phyloP scores from a whole-genome alignment of 1,284 basidiomycete genomes.

The Cryptococcus sp. region DNA sequence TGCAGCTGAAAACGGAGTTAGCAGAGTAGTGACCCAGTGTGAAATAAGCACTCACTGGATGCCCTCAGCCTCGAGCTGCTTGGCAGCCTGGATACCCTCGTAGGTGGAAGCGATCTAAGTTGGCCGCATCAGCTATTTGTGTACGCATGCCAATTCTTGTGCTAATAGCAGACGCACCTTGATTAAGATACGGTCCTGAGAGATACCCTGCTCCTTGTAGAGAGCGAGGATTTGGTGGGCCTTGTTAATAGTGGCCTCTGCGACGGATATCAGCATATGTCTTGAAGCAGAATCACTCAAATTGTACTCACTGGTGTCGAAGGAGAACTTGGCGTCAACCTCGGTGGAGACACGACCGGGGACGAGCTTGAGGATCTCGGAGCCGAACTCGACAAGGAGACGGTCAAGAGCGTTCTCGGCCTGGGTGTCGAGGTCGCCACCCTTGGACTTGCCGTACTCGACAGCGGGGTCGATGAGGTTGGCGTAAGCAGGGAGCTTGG shows the following conservation, averaged over 20 bases:
- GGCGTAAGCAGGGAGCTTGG: conserved; percentile 84
- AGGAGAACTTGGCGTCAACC: conserved; percentile 95
- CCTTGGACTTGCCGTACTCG: conserved; percentile 77
- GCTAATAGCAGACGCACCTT: conserved; percentile 56
- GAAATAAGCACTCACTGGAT: conserved; percentile 65
- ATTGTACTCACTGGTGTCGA: conserved; percentile 67
- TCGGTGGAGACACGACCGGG: conserved; percentile 99
- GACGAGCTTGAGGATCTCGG: conserved; percentile 91
- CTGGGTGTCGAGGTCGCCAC: conserved; percentile 69
- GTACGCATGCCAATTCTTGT: background rate
- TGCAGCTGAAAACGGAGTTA: conserved; percentile 62
- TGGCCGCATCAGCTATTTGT: no score
- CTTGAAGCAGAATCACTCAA: background rate
- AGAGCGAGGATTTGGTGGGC: conserved; percentile 91
- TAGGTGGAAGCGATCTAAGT: conserved; percentile 87
- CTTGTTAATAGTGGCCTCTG: conserved; percentile 56
- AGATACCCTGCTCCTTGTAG: conserved; percentile 87
- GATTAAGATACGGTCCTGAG: conserved; percentile 92
- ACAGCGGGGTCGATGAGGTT: conserved; percentile 82
- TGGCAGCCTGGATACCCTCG: conserved; percentile 99
- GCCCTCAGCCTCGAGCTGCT: conserved; percentile 87
- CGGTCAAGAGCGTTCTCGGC: conserved; percentile 80
- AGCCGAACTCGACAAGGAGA: conserved; percentile 94
- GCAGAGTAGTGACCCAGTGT: background rate
- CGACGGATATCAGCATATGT: background rate